Conservation (phyloP, 345 rosid genomes). For the Lenwebbia sp. region DNA sequence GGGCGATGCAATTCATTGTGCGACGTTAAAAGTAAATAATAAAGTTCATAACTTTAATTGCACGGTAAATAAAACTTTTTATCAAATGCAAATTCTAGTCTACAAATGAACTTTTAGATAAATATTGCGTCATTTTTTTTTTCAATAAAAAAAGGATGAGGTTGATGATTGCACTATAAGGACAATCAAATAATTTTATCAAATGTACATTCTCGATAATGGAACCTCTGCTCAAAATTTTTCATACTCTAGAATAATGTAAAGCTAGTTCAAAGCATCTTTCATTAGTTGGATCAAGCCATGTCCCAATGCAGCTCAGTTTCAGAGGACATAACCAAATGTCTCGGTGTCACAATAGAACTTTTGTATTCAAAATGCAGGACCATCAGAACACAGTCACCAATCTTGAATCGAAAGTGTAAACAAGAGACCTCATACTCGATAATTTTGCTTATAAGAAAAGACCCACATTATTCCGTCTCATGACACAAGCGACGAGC, state of each 20-base stretch:
- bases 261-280: background rate
- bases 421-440: background rate
- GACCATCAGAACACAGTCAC: background rate
- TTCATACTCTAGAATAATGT: background rate
- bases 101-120: background rate
- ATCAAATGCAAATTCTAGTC: background rate
- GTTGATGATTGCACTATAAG: background rate
- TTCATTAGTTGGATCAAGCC: background rate
- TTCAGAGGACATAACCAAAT: background rate
- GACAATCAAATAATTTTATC: background rate
- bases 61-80: background rate
- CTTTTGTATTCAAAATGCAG: background rate
- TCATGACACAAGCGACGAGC: background rate
- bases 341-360: background rate
- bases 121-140: background rate
- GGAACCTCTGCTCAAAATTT: background rate
- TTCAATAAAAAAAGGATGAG: background rate
- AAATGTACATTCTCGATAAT: background rate
- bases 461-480: background rate
- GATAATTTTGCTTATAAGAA: background rate
- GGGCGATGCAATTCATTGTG: background rate
- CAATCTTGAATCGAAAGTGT: background rate
- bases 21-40: background rate
- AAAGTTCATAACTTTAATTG: background rate
- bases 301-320: background rate